Conservation (phyloP, 1,284 basidiomycete species). For the Fomitopsis pinicola region DNA sequence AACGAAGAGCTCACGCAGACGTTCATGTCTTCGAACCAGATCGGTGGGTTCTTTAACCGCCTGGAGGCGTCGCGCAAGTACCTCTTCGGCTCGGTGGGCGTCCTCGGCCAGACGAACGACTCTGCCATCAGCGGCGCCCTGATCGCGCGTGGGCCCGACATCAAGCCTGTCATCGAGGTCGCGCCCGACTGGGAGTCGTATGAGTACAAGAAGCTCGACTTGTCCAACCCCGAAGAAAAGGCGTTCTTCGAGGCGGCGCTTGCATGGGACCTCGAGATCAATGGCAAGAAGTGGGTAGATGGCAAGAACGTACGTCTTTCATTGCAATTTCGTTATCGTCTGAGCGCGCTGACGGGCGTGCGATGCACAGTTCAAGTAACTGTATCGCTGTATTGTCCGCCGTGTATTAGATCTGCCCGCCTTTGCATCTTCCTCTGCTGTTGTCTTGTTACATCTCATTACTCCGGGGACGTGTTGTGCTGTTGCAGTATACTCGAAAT, state of each 20-base stretch:
- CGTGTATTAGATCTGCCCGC: slow-evolving; percentile 9
- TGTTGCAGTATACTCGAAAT: slow-evolving; percentile 23
- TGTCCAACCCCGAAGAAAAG: slow-evolving; percentile 70
- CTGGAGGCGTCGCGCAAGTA: slow-evolving; percentile 94
- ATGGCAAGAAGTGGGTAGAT: slow-evolving; percentile 84
- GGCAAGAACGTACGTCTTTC: slow-evolving; percentile 67
- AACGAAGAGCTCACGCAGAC: slow-evolving; percentile 88
- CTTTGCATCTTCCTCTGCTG: slow-evolving; percentile 11
- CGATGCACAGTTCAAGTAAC: slow-evolving; percentile 30
- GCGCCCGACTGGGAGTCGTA: slow-evolving; percentile 97
- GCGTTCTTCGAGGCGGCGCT: slow-evolving; percentile 86
- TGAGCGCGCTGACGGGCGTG: neutral
- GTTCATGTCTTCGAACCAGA: slow-evolving; percentile 91
- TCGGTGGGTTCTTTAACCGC: slow-evolving; percentile 95
- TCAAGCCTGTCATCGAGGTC: slow-evolving; percentile 67
- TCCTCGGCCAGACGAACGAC: slow-evolving; percentile 80
- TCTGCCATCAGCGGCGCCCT: slow-evolving; percentile 77
- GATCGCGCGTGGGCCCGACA: slow-evolving; percentile 77
- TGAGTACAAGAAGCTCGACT: slow-evolving; percentile 69
- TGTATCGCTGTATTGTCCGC: slow-evolving; percentile 7
- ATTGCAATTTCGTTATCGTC: slow-evolving; percentile 4
- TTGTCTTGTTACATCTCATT: slow-evolving; percentile 18
- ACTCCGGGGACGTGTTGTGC: slow-evolving; percentile 20
- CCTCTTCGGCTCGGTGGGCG: slow-evolving; percentile 91
- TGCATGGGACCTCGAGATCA: slow-evolving; percentile 86